A percentile compares a stretch with the other conserved stretches of the same genome.
Evolutionary conservation across 2,329 filamentous ascomycete genomes (phyloP).

Genomic region (Scedosporium aurantiacum): DNA sequence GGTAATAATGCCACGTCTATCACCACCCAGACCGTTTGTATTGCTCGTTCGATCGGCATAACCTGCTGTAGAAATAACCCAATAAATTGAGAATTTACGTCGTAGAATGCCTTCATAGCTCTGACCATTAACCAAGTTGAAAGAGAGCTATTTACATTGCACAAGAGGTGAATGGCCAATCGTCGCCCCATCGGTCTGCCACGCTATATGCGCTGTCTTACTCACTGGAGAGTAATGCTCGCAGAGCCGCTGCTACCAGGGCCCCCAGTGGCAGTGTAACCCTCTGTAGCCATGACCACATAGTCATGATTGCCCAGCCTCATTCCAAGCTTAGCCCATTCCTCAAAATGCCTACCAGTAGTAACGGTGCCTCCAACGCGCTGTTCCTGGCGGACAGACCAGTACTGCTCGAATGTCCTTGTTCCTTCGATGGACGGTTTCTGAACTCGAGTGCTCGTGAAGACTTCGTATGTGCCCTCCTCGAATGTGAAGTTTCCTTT

Average conservation of each 20-base stretch:
- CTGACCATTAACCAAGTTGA: too few species aligned
- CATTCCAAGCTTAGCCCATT: constrained; percentile 38
- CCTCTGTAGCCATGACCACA: constrained; percentile 45
- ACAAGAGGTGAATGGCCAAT: too few species aligned
- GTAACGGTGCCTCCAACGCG: constrained; percentile 38
- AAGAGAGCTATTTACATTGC: too few species aligned
- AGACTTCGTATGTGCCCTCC: constrained; percentile 26
- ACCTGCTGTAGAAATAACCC: too few species aligned
- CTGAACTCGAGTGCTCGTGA: constrained; percentile 25
- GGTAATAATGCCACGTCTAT: too few species aligned
- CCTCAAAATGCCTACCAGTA: constrained; percentile 38
- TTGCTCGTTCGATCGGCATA: too few species aligned
- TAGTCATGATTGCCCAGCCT: constrained; percentile 38
- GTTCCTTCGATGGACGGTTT: constrained; percentile 37
- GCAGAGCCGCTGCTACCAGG: constrained; percentile 2
- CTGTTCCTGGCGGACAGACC: constrained; percentile 39
- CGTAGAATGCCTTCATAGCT: too few species aligned
- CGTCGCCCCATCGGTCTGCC: too few species aligned
- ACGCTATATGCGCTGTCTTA: too few species aligned
- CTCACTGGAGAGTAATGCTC: constrained; percentile 1
- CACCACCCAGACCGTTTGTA: too few species aligned
- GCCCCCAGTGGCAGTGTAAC: constrained; percentile 21
- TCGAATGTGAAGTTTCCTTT: constrained; percentile 25
- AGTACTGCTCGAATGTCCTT: constrained; percentile 40
- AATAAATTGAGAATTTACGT: too few species aligned